These are phyloP conservation scores for Blastobotrys elegans DNA, from an alignment of 1,139 yeast species.

Conservation along the genomic window DNA sequence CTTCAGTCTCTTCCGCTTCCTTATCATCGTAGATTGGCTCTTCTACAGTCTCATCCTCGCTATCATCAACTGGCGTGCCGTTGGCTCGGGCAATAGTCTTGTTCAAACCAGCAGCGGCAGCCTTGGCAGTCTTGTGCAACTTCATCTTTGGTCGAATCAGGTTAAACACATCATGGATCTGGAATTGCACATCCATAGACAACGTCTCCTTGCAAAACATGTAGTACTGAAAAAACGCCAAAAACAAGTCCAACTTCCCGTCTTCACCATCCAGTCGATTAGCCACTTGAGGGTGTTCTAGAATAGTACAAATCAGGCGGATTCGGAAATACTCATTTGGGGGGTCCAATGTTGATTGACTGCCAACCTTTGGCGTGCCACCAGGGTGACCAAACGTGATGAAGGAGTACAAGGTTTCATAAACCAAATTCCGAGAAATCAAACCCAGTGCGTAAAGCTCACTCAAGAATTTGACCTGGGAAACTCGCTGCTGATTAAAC, in stretches of 20 bases:
- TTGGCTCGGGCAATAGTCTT: conserved; percentile 28
- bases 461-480: conserved; percentile 57
- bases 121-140: conserved; percentile 38
- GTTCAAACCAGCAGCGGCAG: conserved; percentile 27
- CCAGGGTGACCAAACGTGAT: conserved; percentile 67
- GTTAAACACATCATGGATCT: conserved; percentile 42
- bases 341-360: conserved; percentile 45
- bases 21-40: conserved; percentile 12
- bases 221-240: conserved; percentile 70
- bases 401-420: conserved; percentile 55
- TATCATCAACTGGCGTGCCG: conserved; percentile 21
- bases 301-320: conserved; percentile 45
- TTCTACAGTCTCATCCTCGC: conserved; percentile 14
- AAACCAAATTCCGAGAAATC: conserved; percentile 35
- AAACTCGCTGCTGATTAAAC: conserved; percentile 54
- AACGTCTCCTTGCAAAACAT: conserved; percentile 60
- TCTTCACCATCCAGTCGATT: conserved; percentile 13
- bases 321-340: conserved; percentile 71
- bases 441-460: conserved; percentile 48
- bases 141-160: conserved; percentile 34
- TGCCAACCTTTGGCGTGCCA: conserved; percentile 52
- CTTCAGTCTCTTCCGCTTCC: conserved; percentile 20
- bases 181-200: conserved; percentile 61
- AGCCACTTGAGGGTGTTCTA: conserved; percentile 31
- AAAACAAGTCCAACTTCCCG: conserved; percentile 39